Evolutionary conservation across 192 early-diverging fungal genomes (phyloP).

Genomic region (Irineochytrium annulatum): DNA sequence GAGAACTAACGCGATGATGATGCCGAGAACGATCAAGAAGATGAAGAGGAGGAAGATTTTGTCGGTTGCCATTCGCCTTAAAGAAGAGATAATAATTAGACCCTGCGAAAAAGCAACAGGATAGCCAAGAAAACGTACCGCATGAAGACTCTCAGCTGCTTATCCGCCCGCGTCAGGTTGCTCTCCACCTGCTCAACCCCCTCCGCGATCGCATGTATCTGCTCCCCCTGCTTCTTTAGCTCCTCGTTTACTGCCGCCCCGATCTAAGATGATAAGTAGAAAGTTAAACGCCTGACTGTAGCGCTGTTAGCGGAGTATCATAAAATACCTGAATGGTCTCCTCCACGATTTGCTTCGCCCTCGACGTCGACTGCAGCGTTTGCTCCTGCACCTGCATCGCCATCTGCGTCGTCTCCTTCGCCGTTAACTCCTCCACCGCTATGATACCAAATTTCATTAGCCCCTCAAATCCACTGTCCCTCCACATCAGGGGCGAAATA

Average conservation of each 20-base stretch:
- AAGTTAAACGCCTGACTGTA: not conserved
- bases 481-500: not conserved
- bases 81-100: conserved; percentile 7
- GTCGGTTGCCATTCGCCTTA: conserved; percentile 53
- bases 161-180: conserved; percentile 56
- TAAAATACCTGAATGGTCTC: conserved; percentile 47
- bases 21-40: conserved; percentile 51
- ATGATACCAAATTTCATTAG: not conserved
- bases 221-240: conserved; percentile 52
- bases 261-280: conserved; percentile 25
- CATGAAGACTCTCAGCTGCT: conserved; percentile 54
- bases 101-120: not conserved
- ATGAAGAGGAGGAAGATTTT: conserved; percentile 58
- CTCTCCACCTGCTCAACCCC: conserved; percentile 49
- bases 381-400: conserved; percentile 50
- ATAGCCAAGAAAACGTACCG: too few relatives aligned
- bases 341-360: conserved; percentile 40
- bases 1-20: conserved; percentile 47
- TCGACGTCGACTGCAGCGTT: conserved; percentile 39
- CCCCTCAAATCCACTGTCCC: not conserved
- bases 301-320: not conserved
- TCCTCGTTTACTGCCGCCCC: conserved; percentile 41
- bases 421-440: conserved; percentile 47
- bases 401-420: conserved; percentile 46
- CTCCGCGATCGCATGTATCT: conserved; percentile 46